Evolutionary conservation across 176 grass and related monocot species (phyloP), one percentile per base, ranked within the genome.

Genomic region (Pontederia paniculata): DNA sequence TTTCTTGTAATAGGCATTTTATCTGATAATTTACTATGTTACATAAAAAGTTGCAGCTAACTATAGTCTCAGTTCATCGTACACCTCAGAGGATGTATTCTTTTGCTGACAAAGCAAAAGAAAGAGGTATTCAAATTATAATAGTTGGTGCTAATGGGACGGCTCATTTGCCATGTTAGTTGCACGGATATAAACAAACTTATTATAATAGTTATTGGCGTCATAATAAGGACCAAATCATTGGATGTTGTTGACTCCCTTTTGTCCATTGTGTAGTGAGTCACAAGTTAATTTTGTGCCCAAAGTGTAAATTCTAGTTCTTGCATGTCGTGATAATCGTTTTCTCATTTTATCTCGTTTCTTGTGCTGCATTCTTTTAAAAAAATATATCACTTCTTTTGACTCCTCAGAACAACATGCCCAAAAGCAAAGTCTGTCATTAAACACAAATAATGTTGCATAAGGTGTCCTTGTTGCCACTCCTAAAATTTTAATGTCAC

Each of bases 131-230:
- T 42, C 77, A 88, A 49, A 72, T 98, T 49, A 88, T 91, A 71
- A 98, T 98, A 82, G 80, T 86, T 57, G 86, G 93, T 1, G 93
- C 86, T 57, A 83, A 83, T 2, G 93, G 93, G 74, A 86, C 93
- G 14, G 83, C 86, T 51, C 93, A 98, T 60, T 87, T 98, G 66
- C 83, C 93, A 84, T 86, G 93, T 73, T 60, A 73, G 76, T 2
- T 1, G 3, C 25, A 31, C 25, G 25, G 25, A 31, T 31, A 65
- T 56, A 48, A 51, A 50, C 44, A 22, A 25, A 22, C 54, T 56
- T 54, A n/a, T n/a, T n/a, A n/a, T 98, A 25, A 80, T 83, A 43
- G 93, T 98, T 23, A 74, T 98, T 46, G 86, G 93, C 42, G 83
- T 98, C 17, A 83, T 86, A 23, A 75, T 98, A 48, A 75, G 50